Conservation (phyloP, 176 grass and related monocot genomes). For the Zea mays region DNA sequence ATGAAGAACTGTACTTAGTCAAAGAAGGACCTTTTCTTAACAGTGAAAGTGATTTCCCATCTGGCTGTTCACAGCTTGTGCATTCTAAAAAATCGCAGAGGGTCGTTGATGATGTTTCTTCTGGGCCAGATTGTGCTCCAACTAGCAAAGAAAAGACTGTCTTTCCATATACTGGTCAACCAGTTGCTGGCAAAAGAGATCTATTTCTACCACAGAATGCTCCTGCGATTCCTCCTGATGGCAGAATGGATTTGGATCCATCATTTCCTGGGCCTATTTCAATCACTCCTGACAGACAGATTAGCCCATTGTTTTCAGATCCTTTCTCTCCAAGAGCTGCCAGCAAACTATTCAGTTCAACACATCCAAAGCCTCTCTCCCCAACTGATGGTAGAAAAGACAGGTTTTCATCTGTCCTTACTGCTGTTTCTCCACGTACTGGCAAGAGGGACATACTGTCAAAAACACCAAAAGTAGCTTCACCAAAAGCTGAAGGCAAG, state of each 20-base stretch:
- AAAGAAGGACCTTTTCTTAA: slow-evolving; percentile 85
- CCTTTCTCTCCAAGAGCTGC: slow-evolving; percentile 35
- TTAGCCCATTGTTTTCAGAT: slow-evolving; percentile 21
- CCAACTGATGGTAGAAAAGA: slow-evolving; percentile 29
- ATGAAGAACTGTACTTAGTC: slow-evolving; percentile 80
- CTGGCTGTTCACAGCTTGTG: too few species aligned
- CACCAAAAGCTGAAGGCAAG: slow-evolving; percentile 36
- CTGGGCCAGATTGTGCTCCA: too few species aligned
- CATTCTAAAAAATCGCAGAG: too few species aligned
- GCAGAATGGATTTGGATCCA: slow-evolving; percentile 22
- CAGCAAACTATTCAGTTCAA: slow-evolving; percentile 32
- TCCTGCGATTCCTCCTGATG: slow-evolving; percentile 31
- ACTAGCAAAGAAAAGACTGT: too few species aligned
- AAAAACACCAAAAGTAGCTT: slow-evolving; percentile 37
- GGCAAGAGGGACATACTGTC: slow-evolving; percentile 24
- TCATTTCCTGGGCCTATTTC: slow-evolving; percentile 32
- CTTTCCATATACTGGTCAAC: too few species aligned
- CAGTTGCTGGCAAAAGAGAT: too few species aligned
- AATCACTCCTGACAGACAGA: slow-evolving; percentile 35
- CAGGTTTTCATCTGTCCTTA: background rate
- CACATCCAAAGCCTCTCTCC: slow-evolving; percentile 42
- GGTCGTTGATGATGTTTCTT: too few species aligned
- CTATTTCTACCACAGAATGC: too few species aligned
- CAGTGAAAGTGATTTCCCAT: too few species aligned
- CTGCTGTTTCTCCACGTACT: slow-evolving; percentile 34